Conservation (phyloP, 495 filamentous ascomycete species). For the Acidiella bohemica region DNA sequence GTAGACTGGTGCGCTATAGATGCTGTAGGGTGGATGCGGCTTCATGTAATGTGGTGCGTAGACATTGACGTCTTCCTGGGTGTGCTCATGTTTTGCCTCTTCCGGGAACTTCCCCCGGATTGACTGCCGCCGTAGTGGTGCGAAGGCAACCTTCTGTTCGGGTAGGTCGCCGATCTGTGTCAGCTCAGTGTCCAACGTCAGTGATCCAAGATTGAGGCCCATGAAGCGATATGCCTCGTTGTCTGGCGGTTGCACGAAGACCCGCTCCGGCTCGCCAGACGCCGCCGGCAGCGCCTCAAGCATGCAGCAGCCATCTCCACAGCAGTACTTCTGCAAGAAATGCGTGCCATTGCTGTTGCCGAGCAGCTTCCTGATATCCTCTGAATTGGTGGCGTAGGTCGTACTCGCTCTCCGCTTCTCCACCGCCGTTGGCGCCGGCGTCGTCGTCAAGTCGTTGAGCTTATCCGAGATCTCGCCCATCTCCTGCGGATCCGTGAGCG, state of each 20-base stretch:
- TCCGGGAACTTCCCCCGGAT: constrained; percentile 18
- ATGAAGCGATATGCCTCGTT: constrained; percentile 76
- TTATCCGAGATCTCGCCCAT: constrained; percentile 23
- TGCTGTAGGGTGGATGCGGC: constrained; percentile 86
- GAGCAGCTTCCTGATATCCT: constrained; percentile 56
- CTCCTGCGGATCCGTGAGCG: constrained; percentile 37
- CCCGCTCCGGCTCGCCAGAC: constrained; percentile 37
- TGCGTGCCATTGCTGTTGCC: constrained; percentile 45
- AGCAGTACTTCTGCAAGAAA: constrained; percentile 50
- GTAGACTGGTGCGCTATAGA: constrained; percentile 73
- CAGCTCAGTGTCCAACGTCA: constrained; percentile 54
- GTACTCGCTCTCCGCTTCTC: constrained; percentile 8
- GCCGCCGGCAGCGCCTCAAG: constrained; percentile 42
- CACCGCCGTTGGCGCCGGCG: neutral
- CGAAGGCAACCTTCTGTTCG: constrained; percentile 55
- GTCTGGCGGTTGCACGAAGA: constrained; percentile 52
- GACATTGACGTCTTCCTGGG: constrained; percentile 31
- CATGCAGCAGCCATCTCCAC: constrained; percentile 86
- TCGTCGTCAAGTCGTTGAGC: constrained; percentile 4
- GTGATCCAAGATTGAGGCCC: constrained; percentile 56
- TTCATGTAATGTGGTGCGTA: constrained; percentile 83
- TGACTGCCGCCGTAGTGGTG: constrained; percentile 18
- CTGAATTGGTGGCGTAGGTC: constrained; percentile 26
- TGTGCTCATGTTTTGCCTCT: constrained; percentile 21
- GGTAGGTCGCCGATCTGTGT: constrained; percentile 58